Percentiles rank a stretch among this genome's conserved stretches.
These are phyloP conservation scores for Tolypocladium cylindrosporum DNA, from an alignment of 2,329 filamentous ascomycete species.

Conservation along the genomic window DNA sequence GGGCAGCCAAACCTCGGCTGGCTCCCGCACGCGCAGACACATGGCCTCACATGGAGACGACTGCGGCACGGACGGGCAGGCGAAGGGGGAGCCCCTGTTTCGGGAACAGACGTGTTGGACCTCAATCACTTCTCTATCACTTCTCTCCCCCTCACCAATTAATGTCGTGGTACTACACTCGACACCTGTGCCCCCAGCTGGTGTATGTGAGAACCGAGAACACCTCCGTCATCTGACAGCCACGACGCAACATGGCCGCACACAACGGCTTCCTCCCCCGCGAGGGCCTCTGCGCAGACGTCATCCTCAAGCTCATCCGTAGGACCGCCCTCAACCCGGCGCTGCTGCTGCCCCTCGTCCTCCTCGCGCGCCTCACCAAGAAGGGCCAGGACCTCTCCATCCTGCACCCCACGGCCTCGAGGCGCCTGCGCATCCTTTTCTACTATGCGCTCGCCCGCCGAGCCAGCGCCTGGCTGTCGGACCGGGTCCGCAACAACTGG, in stretches of 20 bases:
- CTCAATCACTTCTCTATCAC: not conserved
- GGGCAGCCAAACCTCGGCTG: constrained; percentile 1
- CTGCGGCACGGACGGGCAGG: not conserved
- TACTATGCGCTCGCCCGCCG: constrained; percentile 17
- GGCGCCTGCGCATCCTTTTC: constrained; percentile 31
- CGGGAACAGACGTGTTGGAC: not conserved
- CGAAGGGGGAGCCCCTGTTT: not conserved
- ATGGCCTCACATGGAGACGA: not conserved
- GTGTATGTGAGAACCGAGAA: not conserved
- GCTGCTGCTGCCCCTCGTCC: constrained; percentile 52
- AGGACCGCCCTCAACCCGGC: constrained; percentile 54
- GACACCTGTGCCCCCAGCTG: not conserved
- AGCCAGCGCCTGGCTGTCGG: constrained; percentile 20
- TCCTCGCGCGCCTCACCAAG: constrained; percentile 54
- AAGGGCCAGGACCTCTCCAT: constrained; percentile 45
- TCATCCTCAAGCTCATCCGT: constrained; percentile 45
- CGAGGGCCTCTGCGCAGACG: constrained; percentile 51
- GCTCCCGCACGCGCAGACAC: not conserved
- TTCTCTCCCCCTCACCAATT: not conserved
- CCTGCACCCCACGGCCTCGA: constrained; percentile 39
- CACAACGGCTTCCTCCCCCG: constrained; percentile 43
- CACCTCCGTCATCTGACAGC: not conserved
- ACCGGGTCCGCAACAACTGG: constrained; percentile 25
- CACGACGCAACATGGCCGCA: constrained; percentile 22
- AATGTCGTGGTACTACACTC: not conserved